Conservation (phyloP, 2,329 filamentous ascomycete species). For the Fonsecaea monophora region DNA sequence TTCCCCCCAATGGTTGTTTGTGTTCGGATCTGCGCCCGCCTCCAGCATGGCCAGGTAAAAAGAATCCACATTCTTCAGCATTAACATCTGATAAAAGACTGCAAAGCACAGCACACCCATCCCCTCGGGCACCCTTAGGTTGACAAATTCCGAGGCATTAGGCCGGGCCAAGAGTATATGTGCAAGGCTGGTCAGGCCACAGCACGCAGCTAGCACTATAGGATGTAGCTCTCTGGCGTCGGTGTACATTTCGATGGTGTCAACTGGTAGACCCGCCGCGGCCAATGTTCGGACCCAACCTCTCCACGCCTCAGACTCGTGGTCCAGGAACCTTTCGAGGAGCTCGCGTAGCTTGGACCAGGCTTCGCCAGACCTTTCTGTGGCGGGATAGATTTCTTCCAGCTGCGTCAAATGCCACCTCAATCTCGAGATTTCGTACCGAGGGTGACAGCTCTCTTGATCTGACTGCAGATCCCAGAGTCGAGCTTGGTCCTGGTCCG, state of each 20-base stretch:
- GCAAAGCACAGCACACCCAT: not conserved
- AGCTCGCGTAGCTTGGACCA: not conserved
- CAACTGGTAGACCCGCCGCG: not conserved
- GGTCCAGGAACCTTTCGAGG: not conserved
- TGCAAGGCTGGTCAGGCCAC: constrained; percentile 2
- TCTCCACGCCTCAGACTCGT: not conserved
- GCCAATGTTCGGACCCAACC: not conserved
- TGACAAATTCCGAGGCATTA: not conserved
- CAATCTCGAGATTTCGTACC: constrained; percentile 3
- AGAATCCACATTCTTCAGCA: not conserved
- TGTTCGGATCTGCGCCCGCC: not conserved
- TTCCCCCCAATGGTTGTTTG: not conserved
- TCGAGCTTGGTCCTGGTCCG: not conserved
- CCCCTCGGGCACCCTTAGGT: not conserved
- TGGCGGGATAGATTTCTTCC: constrained; percentile 2
- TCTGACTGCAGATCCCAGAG: not conserved
- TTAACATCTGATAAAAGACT: not conserved
- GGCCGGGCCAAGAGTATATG: not conserved
- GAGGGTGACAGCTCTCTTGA: not conserved
- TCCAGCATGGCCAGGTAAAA: not conserved
- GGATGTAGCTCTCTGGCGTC: not conserved
- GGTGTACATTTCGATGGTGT: not conserved
- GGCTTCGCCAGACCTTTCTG: not conserved
- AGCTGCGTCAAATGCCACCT: constrained; percentile 6
- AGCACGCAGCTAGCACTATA: not conserved